These are phyloP conservation scores for Teratosphaeria gauchensis DNA, from an alignment of 2,329 filamentous ascomycete genomes.

Conservation along the genomic window DNA sequence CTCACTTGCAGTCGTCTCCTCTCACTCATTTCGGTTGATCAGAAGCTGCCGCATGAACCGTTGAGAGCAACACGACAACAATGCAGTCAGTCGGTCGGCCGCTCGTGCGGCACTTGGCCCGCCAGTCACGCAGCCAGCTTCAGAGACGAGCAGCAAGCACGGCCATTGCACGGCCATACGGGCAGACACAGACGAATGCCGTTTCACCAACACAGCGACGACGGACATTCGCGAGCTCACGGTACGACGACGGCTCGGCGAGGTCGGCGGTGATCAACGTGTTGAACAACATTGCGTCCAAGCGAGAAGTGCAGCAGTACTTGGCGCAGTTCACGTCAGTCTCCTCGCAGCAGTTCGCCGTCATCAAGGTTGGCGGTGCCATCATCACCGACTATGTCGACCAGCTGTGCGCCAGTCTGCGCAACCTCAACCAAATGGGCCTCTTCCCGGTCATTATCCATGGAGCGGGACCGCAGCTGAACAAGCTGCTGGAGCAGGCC, in stretches of 20 bases:
- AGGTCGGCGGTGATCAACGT: constrained; percentile 79
- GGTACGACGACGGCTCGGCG: constrained; percentile 48
- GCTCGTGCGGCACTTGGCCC: constrained; percentile 5
- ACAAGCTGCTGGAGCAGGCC: constrained; percentile 78
- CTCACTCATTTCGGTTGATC: neutral
- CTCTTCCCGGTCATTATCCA: constrained; percentile 94
- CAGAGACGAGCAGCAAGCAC: constrained; percentile 1
- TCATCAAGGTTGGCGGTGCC: constrained; percentile 95
- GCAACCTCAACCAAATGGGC: constrained; percentile 89
- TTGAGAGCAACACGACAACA: neutral
- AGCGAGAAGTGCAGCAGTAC: constrained; percentile 94
- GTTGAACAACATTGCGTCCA: constrained; percentile 90
- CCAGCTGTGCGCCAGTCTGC: constrained; percentile 77
- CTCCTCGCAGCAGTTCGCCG: constrained; percentile 91
- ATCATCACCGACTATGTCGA: constrained; percentile 92
- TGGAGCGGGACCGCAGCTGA: constrained; percentile 88
- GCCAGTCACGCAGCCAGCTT: constrained; percentile 2
- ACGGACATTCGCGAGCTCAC: constrained; percentile 14
- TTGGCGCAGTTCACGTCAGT: constrained; percentile 95
- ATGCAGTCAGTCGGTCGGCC: constrained; percentile 7
- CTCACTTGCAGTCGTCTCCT: neutral
- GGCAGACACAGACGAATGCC: neutral
- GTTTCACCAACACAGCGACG: neutral
- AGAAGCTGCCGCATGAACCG: constrained; percentile 6
- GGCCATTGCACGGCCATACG: neutral